Evolutionary conservation across 2,329 filamentous ascomycete species (phyloP).

Genomic region (Epichloe elymi): DNA sequence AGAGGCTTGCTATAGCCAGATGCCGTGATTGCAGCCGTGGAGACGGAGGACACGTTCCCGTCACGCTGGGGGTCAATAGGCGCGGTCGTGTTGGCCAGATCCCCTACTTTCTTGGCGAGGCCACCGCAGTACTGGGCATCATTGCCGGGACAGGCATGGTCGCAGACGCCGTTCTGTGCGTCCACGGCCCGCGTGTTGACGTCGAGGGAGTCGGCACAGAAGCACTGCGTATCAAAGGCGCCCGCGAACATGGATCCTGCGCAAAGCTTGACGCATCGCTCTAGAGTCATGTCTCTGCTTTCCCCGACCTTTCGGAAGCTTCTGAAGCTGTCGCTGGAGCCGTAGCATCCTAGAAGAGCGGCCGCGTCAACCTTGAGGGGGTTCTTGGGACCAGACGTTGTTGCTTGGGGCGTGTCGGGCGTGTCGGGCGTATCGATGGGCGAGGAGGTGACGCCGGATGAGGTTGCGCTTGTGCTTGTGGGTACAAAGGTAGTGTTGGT

Average conservation of each 20-base stretch:
- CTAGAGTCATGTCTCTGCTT: slow-evolving; percentile 24
- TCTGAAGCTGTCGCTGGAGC: slow-evolving; percentile 21
- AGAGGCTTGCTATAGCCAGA: background rate
- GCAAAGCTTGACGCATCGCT: slow-evolving; percentile 26
- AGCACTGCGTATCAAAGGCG: slow-evolving; percentile 28
- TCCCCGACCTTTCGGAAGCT: slow-evolving; percentile 21
- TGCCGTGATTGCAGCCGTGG: too few species aligned
- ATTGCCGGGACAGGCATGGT: slow-evolving; percentile 29
- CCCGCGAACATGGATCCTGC: slow-evolving; percentile 24
- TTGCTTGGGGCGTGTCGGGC: slow-evolving; percentile 1
- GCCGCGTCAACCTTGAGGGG: slow-evolving; percentile 19
- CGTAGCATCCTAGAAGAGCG: slow-evolving; percentile 29
- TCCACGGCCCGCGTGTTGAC: slow-evolving; percentile 22
- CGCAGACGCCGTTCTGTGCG: slow-evolving; percentile 14
- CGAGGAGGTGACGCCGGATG: slow-evolving; percentile 1
- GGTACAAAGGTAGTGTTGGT: background rate
- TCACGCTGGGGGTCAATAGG: background rate
- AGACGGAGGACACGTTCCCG: background rate
- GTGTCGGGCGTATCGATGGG: background rate
- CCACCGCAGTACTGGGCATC: slow-evolving; percentile 29
- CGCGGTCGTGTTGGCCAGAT: slow-evolving; percentile 3
- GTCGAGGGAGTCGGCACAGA: slow-evolving; percentile 30
- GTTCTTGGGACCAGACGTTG: slow-evolving; percentile 13
- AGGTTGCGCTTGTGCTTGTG: background rate
- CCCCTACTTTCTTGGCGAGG: slow-evolving; percentile 6